phyloP scores from a whole-genome alignment of 2,329 filamentous ascomycete species.

The Sporothrix brasiliensis region DNA sequence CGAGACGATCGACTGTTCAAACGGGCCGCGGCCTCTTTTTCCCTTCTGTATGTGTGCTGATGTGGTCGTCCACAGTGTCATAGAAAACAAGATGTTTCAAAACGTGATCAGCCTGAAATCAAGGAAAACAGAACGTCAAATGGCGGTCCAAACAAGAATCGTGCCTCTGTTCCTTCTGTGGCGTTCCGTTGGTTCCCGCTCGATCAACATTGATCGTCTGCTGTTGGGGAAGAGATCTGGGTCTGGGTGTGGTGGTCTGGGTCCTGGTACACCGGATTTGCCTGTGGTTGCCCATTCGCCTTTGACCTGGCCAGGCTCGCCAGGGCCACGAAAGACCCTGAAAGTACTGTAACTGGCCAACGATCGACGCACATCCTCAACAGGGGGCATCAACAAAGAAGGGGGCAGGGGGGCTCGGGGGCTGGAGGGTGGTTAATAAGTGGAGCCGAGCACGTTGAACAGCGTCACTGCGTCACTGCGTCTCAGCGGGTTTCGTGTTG shows the following conservation, averaged over 20 bases:
- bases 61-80: neutral
- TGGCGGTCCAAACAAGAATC: neutral
- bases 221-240: no score
- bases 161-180: neutral
- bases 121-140: neutral
- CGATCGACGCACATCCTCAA: constrained; percentile 13
- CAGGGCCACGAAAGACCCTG: neutral
- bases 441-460: neutral
- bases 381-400: neutral
- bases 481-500: neutral
- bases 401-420: no score
- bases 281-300: no score
- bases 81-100: neutral
- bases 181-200: neutral
- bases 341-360: neutral
- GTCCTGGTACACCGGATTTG: no score
- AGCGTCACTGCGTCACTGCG: neutral
- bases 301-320: no score
- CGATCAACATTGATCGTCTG: no score
- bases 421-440: constrained; percentile 1
- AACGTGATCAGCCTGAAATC: constrained; percentile 19
- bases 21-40: neutral
- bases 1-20: neutral
- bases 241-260: no score
- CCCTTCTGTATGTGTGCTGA: neutral